phyloP scores from a whole-genome alignment of 345 rosid species.

The Clarkia xantiana region DNA sequence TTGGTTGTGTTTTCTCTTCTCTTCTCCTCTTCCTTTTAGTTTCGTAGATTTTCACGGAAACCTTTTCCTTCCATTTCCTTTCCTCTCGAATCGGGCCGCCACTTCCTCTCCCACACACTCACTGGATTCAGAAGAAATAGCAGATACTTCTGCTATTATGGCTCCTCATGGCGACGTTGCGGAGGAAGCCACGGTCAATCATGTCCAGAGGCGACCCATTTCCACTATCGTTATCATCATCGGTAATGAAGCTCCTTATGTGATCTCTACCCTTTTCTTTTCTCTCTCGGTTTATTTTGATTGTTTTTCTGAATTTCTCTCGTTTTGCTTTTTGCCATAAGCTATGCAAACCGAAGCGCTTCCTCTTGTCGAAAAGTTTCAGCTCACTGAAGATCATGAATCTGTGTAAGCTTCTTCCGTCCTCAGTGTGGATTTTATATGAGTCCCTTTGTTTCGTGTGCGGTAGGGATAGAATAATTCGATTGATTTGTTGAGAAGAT shows the following conservation, averaged over 20 bases:
- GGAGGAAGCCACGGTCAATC: constrained; percentile 19
- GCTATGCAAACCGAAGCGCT: constrained; percentile 91
- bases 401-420: constrained; percentile 29
- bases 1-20: too few species aligned
- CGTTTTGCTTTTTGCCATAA: constrained; percentile 1
- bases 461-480: too few species aligned
- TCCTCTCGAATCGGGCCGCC: too few species aligned
- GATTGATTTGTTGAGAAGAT: too few species aligned
- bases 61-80: too few species aligned
- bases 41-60: too few species aligned
- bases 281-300: not conserved
- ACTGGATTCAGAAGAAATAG: too few species aligned
- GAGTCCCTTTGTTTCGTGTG: too few species aligned
- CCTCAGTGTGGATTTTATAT: too few species aligned
- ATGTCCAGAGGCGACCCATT: constrained; percentile 26
- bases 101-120: too few species aligned
- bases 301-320: not conserved
- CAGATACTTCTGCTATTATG: constrained; percentile 11
- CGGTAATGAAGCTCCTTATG: constrained; percentile 22
- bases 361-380: constrained; percentile 53
- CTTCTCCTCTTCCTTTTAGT: too few species aligned
- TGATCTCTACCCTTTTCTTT: not conserved
- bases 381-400: constrained; percentile 33
- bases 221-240: constrained; percentile 61
- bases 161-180: constrained; percentile 41